Evolutionary conservation across 2,329 filamentous ascomycete species (phyloP), one percentile per base, ranked within the genome.

Genomic region (Lojkania enalia): DNA sequence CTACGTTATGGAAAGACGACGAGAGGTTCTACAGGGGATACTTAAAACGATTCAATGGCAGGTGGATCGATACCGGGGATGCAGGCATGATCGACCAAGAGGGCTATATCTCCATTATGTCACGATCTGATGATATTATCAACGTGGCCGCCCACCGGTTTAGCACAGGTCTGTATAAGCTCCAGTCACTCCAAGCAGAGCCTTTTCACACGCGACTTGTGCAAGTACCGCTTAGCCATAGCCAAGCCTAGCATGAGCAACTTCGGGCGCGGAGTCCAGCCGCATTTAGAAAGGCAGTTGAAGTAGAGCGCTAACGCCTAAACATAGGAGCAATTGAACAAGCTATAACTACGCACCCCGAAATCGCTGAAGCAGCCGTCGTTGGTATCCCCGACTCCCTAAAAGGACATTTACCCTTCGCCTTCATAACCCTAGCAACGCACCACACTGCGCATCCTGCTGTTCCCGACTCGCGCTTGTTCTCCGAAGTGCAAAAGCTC

Each of bases 131-230:
- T 72, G 91, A 96, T 67, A 86, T 96, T 48, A 90, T 96, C 63
- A 96, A 96, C 63, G 91, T 96, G n/a, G 91, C 90, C 30, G 90
- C 91, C 4, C 91, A 96, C 73, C 82, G 91, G 12, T 85, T 96
- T 49, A 92, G 87, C 52, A 96, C 90, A 9, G 89, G 87, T 87
- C 75, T 58, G 77, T 68, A 13, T 3, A 27, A 27, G 23, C 7
- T 7, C 23, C 23, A 27, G n/a, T 27, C n/a, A 27, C n/a, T 27
- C 7, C n/a, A n/a, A 27, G 23, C 23, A 7, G 23, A 27, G 7
- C 23, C 7, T n/a, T n/a, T 27, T 27, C 23, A 27, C 23, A n/a
- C n/a, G n/a, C n/a, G n/a, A n/a, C n/a, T n/a, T n/a, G n/a, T n/a
- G n/a, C n/a, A n/a, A n/a, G n/a, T n/a, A n/a, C n/a, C n/a, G n/a